Percentiles rank a stretch among this genome's conserved stretches.
phyloP scores from a whole-genome alignment of 176 grass and related monocot species.

The Rhipidocladum racemiflorum region DNA sequence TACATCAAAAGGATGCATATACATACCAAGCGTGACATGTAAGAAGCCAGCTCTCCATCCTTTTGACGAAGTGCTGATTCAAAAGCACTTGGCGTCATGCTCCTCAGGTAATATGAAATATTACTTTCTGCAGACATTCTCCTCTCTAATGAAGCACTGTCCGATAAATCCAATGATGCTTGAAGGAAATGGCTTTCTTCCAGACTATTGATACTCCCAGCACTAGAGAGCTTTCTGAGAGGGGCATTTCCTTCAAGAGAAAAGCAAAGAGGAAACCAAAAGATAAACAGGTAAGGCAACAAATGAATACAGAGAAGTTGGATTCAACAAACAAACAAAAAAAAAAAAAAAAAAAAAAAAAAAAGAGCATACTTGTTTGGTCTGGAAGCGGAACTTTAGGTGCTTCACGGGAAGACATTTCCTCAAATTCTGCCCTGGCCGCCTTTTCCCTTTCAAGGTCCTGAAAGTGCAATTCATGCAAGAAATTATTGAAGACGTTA shows the following conservation, averaged over 20 bases:
- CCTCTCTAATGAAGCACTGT: conserved; percentile 68
- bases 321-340: too few relatives aligned
- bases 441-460: conserved; percentile 90
- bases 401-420: conserved; percentile 52
- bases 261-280: conserved; percentile 24
- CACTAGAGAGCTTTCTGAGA: conserved; percentile 71
- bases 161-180: conserved; percentile 82
- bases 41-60: conserved; percentile 94
- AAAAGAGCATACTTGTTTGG: conserved; percentile 59
- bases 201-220: conserved; percentile 58
- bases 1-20: conserved; percentile 24
- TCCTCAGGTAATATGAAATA: conserved; percentile 90
- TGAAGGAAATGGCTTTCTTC: conserved; percentile 98
- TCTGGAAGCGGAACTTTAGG: conserved; percentile 66
- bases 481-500: conserved; percentile 20
- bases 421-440: conserved; percentile 76
- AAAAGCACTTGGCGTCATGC: conserved; percentile 98
- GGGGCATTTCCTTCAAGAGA: conserved; percentile 58
- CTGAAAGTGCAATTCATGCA: conserved; percentile 41
- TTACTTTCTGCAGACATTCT: conserved; percentile 84
- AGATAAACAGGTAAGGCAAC: conserved; percentile 18
- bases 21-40: conserved; percentile 93
- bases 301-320: conserved; percentile 11
- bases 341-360: too few relatives aligned
- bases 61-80: conserved; percentile 93